A percentile compares a stretch with the other conserved stretches of the same genome.
These are phyloP conservation scores for Metschnikowia corniflorae DNA, from an alignment of 805 yeast genomes.

Conservation along the genomic window DNA sequence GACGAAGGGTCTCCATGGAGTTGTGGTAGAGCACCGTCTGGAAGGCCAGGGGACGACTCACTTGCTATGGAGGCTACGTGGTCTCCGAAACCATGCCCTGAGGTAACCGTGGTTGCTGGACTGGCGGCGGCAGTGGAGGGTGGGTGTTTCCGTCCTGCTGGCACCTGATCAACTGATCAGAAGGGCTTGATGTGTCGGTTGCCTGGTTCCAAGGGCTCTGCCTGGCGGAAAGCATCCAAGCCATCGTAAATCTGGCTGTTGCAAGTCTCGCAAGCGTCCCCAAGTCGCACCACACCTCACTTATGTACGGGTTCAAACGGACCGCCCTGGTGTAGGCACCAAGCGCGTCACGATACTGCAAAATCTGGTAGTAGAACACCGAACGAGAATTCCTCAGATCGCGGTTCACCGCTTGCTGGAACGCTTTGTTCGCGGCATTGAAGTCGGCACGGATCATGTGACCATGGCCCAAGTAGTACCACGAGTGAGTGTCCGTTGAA, in stretches of 20 bases:
- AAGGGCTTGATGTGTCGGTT: conserved; percentile 93
- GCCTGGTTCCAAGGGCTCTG: conserved; percentile 90
- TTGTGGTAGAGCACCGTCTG: conserved; percentile 7
- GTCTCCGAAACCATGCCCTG: conserved; percentile 60
- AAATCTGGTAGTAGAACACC: conserved; percentile 96
- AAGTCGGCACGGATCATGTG: conserved; percentile 96
- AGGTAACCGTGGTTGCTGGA: conserved; percentile 59
- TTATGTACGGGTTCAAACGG: conserved; percentile 88
- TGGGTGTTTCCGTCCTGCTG: conserved; percentile 66
- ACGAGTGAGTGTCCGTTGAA: conserved; percentile 87
- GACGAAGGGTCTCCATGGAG: conserved; percentile 6
- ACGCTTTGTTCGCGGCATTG: conserved; percentile 95
- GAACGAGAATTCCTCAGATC: conserved; percentile 90
- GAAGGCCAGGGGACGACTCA: not conserved
- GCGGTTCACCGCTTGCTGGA: conserved; percentile 97
- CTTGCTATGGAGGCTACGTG: conserved; percentile 20
- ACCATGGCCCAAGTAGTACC: conserved; percentile 96
- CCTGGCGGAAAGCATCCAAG: conserved; percentile 93
- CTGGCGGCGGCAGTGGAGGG: conserved; percentile 67
- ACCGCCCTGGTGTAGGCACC: conserved; percentile 98
- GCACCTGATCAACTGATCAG: conserved; percentile 71
- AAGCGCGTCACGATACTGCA: conserved; percentile 93
- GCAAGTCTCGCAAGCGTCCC: conserved; percentile 98
- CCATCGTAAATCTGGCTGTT: conserved; percentile 95
- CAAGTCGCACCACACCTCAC: conserved; percentile 98